Percentiles rank a stretch among this genome's conserved stretches.
phyloP scores from a whole-genome alignment of 257 asterid genomes.

The Primulina eburnea region DNA sequence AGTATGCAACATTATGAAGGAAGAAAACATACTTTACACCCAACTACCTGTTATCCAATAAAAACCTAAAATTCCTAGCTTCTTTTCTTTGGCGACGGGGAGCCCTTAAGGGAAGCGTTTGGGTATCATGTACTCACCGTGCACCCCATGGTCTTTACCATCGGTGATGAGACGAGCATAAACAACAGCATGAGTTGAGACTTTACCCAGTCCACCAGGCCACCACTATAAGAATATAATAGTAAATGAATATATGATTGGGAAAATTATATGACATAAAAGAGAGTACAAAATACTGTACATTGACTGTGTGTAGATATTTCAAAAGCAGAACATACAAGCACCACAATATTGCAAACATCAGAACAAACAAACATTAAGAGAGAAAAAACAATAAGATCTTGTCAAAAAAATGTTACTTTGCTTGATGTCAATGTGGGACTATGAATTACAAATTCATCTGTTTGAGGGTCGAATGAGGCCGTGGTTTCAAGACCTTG shows the following conservation, averaged over 20 bases:
- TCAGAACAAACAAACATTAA: conserved; percentile 10
- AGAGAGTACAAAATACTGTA: background rate
- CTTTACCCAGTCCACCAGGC: conserved; percentile 99
- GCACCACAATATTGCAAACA: conserved; percentile 11
- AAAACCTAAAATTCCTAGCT: too few species aligned
- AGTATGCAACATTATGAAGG: conserved; percentile 10
- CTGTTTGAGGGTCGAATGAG: conserved; percentile 86
- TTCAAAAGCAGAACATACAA: conserved; percentile 1
- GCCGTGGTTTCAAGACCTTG: conserved; percentile 99
- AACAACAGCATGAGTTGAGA: conserved; percentile 85
- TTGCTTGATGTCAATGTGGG: conserved; percentile 98
- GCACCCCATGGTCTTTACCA: conserved; percentile 82
- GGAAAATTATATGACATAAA: conserved; percentile 6
- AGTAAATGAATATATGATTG: conserved; percentile 18
- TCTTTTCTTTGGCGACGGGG: too few species aligned
- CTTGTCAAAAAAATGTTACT: conserved; percentile 27
- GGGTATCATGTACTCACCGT: conserved; percentile 48
- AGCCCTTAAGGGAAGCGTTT: too few species aligned
- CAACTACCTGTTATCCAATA: background rate
- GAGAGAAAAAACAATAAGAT: conserved; percentile 11
- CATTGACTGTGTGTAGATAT: background rate
- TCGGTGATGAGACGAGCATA: conserved; percentile 84
- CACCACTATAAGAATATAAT: conserved; percentile 68
- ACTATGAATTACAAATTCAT: conserved; percentile 89
- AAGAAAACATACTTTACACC: conserved; percentile 15